Evolutionary conservation across 129 eudicot species (phyloP).

Genomic region (Flaveria brownii): DNA sequence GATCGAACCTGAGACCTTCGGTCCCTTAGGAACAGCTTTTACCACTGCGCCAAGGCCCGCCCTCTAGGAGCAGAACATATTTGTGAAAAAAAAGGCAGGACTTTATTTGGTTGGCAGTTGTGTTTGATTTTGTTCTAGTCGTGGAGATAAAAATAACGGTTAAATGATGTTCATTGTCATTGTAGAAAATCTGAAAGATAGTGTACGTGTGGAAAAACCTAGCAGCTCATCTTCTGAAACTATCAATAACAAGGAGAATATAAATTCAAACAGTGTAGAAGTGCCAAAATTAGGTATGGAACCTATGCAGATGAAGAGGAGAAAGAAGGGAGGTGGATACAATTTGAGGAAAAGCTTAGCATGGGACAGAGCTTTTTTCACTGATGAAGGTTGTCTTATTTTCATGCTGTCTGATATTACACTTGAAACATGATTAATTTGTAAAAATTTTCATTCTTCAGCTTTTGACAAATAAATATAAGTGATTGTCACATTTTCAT

Average conservation of each 20-base stretch:
- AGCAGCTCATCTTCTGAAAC: conserved; percentile 42
- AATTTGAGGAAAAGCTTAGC: conserved; percentile 94
- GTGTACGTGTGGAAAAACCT: conserved; percentile 31
- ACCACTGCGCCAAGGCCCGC: no score
- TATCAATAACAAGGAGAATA: conserved; percentile 69
- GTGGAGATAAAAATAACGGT: background rate
- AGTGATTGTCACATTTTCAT: conserved; percentile 16
- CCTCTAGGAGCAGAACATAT: no score
- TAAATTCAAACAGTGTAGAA: conserved; percentile 49
- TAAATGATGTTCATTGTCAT: conserved; percentile 11
- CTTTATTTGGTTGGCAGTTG: background rate
- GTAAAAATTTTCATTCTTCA: background rate
- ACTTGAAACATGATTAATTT: background rate
- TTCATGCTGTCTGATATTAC: background rate
- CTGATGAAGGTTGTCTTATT: conserved; percentile 79
- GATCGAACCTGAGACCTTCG: no score
- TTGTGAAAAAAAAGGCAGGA: no score
- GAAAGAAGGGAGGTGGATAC: conserved; percentile 65
- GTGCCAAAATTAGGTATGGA: conserved; percentile 58
- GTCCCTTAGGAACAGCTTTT: no score
- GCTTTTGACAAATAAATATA: conserved; percentile 8
- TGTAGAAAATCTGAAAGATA: conserved; percentile 36
- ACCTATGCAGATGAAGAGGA: conserved; percentile 78
- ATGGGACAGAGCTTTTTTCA: conserved; percentile 91
- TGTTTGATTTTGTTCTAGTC: conserved; percentile 2